Percentiles rank a stretch among this genome's conserved stretches.
Evolutionary conservation across 1,139 yeast species (phyloP).

Genomic region (Hemisphaericaspora xylofermentans): DNA sequence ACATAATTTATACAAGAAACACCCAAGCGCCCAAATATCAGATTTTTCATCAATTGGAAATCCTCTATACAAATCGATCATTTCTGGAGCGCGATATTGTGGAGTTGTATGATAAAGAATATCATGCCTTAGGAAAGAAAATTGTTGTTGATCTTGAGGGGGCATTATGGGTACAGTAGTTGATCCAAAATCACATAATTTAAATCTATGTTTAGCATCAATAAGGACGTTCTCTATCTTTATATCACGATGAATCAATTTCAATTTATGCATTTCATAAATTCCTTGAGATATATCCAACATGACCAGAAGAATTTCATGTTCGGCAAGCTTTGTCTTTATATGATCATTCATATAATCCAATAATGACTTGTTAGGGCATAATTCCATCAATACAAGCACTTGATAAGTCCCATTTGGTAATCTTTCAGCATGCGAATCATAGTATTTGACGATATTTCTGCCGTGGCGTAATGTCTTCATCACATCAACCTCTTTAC

Average conservation of each 20-base stretch:
- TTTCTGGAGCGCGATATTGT: constrained; percentile 80
- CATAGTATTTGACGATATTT: constrained; percentile 66
- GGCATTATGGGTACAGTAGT: constrained; percentile 62
- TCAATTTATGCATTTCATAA: constrained; percentile 67
- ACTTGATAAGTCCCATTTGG: constrained; percentile 64
- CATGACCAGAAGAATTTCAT: constrained; percentile 66
- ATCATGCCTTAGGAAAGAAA: constrained; percentile 61
- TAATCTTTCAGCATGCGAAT: constrained; percentile 73
- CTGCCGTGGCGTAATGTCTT: constrained; percentile 57
- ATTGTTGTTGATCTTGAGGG: constrained; percentile 63
- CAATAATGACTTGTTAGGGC: constrained; percentile 68
- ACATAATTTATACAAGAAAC: constrained; percentile 71
- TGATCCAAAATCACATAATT: constrained; percentile 78
- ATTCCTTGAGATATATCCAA: constrained; percentile 65
- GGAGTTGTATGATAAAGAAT: constrained; percentile 77
- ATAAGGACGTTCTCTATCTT: constrained; percentile 77
- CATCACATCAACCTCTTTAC: constrained; percentile 84
- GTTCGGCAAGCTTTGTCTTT: constrained; percentile 59
- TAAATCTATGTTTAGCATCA: constrained; percentile 54
- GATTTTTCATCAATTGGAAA: constrained; percentile 72
- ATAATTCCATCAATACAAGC: constrained; percentile 72
- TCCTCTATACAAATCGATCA: constrained; percentile 70
- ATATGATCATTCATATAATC: constrained; percentile 74
- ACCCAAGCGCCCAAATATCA: constrained; percentile 85
- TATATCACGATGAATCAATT: constrained; percentile 70